These are phyloP conservation scores for Trichoderma atrobrunneum DNA, from an alignment of 2,329 filamentous ascomycete genomes.

Conservation along the genomic window DNA sequence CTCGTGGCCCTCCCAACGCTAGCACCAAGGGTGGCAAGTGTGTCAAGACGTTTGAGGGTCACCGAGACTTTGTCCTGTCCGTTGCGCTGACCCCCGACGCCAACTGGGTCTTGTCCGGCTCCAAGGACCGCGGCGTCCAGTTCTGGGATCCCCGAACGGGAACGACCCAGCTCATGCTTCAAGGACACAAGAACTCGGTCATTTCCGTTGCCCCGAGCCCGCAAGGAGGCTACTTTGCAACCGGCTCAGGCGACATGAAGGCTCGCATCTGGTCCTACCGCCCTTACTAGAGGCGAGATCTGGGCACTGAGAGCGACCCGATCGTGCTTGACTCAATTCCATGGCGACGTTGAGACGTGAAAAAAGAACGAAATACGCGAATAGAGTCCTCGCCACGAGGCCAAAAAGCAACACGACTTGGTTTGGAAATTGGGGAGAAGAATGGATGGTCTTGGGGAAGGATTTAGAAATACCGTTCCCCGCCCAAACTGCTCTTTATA, in stretches of 20 bases:
- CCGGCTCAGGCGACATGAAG: conserved; percentile 95
- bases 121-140: conserved; percentile 94
- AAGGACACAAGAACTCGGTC: conserved; percentile 98
- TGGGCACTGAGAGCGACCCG: neutral
- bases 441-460: neutral
- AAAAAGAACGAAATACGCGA: neutral
- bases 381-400: neutral
- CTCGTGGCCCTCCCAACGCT: conserved; percentile 63
- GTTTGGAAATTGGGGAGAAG: neutral
- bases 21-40: conserved; percentile 85
- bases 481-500: conserved; percentile 1
- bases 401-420: neutral
- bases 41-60: conserved; percentile 94
- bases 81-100: conserved; percentile 94
- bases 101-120: conserved; percentile 94
- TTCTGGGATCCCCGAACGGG: conserved; percentile 98
- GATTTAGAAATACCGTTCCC: neutral
- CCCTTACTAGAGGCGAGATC: conserved; percentile 36
- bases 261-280: conserved; percentile 94
- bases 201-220: conserved; percentile 96
- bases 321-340: neutral
- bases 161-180: conserved; percentile 94
- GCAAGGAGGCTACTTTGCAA: conserved; percentile 83
- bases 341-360: neutral
- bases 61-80: conserved; percentile 95